phyloP scores from a whole-genome alignment of 1,284 basidiomycete species.

The Ceratobasidium sp. region DNA sequence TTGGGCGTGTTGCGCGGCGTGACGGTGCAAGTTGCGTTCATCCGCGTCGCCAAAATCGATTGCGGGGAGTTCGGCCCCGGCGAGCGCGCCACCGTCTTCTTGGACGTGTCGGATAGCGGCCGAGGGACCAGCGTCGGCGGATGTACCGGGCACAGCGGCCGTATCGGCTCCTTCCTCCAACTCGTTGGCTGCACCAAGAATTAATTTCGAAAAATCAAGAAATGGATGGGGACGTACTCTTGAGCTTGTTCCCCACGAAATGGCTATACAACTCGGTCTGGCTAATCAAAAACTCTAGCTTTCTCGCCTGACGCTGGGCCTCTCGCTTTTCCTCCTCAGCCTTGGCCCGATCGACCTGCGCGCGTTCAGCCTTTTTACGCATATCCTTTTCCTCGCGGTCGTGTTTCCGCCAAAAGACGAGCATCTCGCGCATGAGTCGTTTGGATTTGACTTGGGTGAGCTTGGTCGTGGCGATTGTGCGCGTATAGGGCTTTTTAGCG shows the following conservation, averaged over 20 bases:
- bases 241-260: constrained; percentile 94
- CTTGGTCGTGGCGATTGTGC: constrained; percentile 86
- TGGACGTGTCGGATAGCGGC: constrained; percentile 37
- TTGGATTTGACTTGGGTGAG: constrained; percentile 91
- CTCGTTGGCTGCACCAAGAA: constrained; percentile 48
- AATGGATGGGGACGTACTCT: constrained; percentile 38
- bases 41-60: constrained; percentile 72
- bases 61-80: constrained; percentile 2
- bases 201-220: background rate
- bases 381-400: constrained; percentile 96
- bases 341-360: constrained; percentile 89
- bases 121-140: constrained; percentile 10
- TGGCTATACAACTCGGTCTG: constrained; percentile 99
- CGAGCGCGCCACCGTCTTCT: constrained; percentile 21
- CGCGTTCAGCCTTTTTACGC: constrained; percentile 94
- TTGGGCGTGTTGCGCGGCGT: constrained; percentile 91
- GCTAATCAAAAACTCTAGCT: constrained; percentile 98
- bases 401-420: constrained; percentile 98
- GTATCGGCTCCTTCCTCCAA: constrained; percentile 57
- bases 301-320: constrained; percentile 93
- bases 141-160: constrained; percentile 51
- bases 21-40: constrained; percentile 88
- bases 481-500: constrained; percentile 84
- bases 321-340: constrained; percentile 98
- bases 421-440: constrained; percentile 92